phyloP scores from a whole-genome alignment of 495 filamentous ascomycete species.

The Neurospora cerealis region DNA sequence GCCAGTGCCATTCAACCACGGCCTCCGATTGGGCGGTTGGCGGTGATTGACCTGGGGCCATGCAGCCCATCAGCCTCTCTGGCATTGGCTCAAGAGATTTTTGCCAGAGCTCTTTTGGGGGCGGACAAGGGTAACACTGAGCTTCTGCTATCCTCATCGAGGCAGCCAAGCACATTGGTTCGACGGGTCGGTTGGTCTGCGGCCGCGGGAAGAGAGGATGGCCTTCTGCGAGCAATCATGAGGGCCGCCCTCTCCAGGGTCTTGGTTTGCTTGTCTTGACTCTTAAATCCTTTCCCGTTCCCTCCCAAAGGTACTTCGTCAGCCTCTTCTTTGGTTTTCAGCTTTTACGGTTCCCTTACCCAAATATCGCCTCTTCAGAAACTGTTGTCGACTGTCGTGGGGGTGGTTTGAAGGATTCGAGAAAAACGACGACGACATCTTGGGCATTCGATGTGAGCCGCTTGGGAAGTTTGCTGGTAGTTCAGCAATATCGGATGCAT shows the following conservation, averaged over 20 bases:
- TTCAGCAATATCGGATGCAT: not conserved
- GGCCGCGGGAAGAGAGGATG: not conserved
- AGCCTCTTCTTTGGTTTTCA: not conserved
- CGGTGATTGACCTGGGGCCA: not conserved
- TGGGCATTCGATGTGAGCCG: not conserved
- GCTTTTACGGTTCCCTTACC: not conserved
- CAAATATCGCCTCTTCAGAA: not conserved
- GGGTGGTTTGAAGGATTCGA: not conserved
- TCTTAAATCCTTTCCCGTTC: not conserved
- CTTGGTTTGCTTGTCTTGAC: not conserved
- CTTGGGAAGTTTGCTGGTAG: not conserved
- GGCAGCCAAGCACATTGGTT: not conserved
- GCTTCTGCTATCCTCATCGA: not conserved
- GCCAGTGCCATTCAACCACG: not conserved
- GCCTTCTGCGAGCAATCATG: not conserved
- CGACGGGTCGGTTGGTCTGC: not conserved
- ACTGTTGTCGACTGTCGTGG: not conserved
- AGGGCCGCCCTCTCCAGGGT: not conserved
- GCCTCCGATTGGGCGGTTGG: not conserved
- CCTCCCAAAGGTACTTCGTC: not conserved
- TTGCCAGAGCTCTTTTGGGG: not conserved
- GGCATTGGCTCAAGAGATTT: not conserved
- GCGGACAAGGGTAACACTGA: not conserved
- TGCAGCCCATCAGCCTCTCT: not conserved
- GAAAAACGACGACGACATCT: not conserved